Conservation (phyloP, 2,329 filamentous ascomycete species). For the Talaromyces sp. region DNA sequence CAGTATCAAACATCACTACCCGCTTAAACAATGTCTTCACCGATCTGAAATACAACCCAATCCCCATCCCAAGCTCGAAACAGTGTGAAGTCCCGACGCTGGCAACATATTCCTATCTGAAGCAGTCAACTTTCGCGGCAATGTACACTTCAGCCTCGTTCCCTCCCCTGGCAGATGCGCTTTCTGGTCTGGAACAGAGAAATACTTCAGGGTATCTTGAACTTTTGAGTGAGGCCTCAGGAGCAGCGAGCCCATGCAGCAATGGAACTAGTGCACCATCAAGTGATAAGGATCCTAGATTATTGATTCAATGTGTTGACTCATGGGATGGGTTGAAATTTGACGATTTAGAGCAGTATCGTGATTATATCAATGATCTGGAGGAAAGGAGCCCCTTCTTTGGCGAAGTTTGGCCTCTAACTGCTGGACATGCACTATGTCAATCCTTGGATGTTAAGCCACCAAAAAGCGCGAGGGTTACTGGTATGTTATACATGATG, state of each 20-base stretch:
- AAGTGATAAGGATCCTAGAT: background rate
- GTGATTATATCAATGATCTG: constrained; percentile 8
- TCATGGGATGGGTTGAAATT: background rate
- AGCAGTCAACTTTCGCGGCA: constrained; percentile 8
- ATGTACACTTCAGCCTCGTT: constrained; percentile 9
- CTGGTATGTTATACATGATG: constrained; percentile 5
- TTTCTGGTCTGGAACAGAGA: constrained; percentile 14
- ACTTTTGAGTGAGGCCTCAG: too few relatives aligned
- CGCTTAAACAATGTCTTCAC: constrained; percentile 15
- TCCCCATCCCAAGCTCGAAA: constrained; percentile 11
- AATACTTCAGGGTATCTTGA: constrained; percentile 8
- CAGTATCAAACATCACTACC: constrained; percentile 8
- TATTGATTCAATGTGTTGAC: background rate
- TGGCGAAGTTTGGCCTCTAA: constrained; percentile 20
- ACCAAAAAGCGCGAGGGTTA: constrained; percentile 4
- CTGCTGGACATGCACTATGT: constrained; percentile 9
- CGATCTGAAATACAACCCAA: constrained; percentile 16
- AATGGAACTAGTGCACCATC: too few relatives aligned
- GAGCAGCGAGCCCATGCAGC: too few relatives aligned
- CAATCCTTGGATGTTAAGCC: constrained; percentile 9
- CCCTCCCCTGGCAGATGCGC: constrained; percentile 10
- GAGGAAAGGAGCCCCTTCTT: constrained; percentile 13
- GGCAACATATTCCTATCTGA: constrained; percentile 19
- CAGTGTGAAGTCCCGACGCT: constrained; percentile 10
- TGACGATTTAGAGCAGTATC: constrained; percentile 8